Percentiles rank a stretch among this genome's conserved stretches.
Conservation (phyloP, 2,329 filamentous ascomycete genomes). For the Trichoderma oligosporum region DNA sequence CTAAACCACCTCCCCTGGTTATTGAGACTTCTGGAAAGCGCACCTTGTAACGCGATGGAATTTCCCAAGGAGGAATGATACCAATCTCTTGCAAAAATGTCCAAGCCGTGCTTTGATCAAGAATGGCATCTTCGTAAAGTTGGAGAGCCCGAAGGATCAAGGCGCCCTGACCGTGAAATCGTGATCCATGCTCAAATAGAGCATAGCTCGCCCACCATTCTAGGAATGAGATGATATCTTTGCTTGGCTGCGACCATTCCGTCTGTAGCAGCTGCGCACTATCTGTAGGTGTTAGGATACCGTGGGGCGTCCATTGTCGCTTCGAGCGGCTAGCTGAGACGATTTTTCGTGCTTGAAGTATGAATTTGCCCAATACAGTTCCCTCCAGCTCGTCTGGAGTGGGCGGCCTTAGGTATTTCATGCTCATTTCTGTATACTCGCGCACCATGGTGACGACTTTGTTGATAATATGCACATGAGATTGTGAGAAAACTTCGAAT, state of each 20-base stretch:
- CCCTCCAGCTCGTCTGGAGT: conserved; percentile 21
- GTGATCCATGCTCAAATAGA: conserved; percentile 50
- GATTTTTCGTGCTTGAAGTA: conserved; percentile 45
- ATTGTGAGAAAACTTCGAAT: conserved; percentile 52
- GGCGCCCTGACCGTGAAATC: conserved; percentile 59
- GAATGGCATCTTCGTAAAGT: conserved; percentile 48
- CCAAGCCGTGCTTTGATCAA: conserved; percentile 48
- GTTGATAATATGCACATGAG: conserved; percentile 30
- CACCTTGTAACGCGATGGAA: conserved; percentile 58
- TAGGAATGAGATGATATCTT: conserved; percentile 62
- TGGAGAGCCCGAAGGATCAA: conserved; percentile 59
- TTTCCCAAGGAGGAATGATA: conserved; percentile 66
- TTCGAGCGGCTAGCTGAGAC: conserved; percentile 50
- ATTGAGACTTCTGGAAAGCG: conserved; percentile 50
- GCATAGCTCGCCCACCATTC: conserved; percentile 62
- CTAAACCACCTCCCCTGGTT: conserved; percentile 41
- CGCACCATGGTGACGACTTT: conserved; percentile 34
- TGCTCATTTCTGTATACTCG: conserved; percentile 28
- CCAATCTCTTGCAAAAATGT: conserved; percentile 74
- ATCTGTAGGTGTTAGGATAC: conserved; percentile 38
- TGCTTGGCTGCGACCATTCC: conserved; percentile 32
- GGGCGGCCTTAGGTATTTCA: conserved; percentile 22
- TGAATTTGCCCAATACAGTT: conserved; percentile 41
- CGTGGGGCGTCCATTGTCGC: conserved; percentile 48
- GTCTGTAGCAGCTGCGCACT: conserved; percentile 23